A percentile compares a stretch with the other conserved stretches of the same genome.
phyloP scores from a whole-genome alignment of 2,329 filamentous ascomycete genomes.

The Apiospora kogelbergensis region DNA sequence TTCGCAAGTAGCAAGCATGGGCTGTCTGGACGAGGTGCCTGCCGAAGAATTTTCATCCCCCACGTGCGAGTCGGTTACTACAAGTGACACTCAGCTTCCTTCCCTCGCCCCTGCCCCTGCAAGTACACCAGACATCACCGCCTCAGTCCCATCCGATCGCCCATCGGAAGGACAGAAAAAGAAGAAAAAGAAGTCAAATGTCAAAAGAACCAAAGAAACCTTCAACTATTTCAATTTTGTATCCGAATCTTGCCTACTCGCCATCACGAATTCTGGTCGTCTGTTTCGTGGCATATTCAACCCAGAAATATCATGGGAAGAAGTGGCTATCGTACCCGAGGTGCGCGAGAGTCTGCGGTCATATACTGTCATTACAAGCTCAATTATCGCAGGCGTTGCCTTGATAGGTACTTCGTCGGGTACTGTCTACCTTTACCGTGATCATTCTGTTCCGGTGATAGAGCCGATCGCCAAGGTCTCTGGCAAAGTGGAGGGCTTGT shows the following conservation, averaged over 20 bases:
- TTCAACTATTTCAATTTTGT: slow-evolving; percentile 67
- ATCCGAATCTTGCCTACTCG: slow-evolving; percentile 49
- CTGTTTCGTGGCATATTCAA: slow-evolving; percentile 49
- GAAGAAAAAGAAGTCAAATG: slow-evolving; percentile 23
- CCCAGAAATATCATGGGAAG: slow-evolving; percentile 39
- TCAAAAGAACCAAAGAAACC: slow-evolving; percentile 39
- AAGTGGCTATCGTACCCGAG: slow-evolving; percentile 36
- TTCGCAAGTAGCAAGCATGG: not conserved
- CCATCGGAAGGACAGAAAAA: slow-evolving; percentile 15
- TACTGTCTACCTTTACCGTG: slow-evolving; percentile 45
- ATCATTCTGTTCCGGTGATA: slow-evolving; percentile 26
- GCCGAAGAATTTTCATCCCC: not conserved
- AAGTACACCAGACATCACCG: not conserved
- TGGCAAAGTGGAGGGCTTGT: slow-evolving; percentile 53
- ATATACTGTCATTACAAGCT: slow-evolving; percentile 47
- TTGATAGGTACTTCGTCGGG: slow-evolving; percentile 51
- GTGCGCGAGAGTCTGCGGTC: slow-evolving; percentile 39
- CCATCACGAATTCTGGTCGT: slow-evolving; percentile 60
- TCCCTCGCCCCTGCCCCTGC: not conserved
- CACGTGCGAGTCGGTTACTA: not conserved
- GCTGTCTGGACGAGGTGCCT: not conserved
- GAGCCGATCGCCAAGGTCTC: slow-evolving; percentile 38
- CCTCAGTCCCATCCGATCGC: not conserved
- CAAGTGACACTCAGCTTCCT: not conserved
- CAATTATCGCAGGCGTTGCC: slow-evolving; percentile 35